Base-by-base conservation (phyloP, 441 rosid genomes). In the Viola pubescens region DNA sequence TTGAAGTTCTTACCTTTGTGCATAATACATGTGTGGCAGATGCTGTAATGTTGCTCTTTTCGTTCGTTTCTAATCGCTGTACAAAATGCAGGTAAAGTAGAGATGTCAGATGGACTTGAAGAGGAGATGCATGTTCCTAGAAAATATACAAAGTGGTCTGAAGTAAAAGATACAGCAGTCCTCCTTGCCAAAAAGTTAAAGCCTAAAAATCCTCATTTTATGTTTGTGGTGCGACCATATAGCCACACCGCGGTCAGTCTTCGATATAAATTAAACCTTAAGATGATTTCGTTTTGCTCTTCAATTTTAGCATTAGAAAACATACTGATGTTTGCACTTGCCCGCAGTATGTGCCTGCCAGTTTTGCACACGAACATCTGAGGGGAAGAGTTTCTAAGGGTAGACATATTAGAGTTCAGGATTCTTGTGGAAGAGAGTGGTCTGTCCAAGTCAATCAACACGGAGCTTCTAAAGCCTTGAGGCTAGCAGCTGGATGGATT, bases 391-490 rank as follows among this genome's bases (percentile, higher is more conserved):
- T 26, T 26, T 26, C 34, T 26, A 26, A 26, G 45, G 7, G 4
- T 4, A n/a, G 41, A 6, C 3, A 1, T 14, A 39, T 70, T 64
- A 6, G 7, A 6, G 46, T 9, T 43, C 49, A 53, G 12, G 58
- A 39, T 59, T 50, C 40, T 10, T 69, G 51, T 12, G 63, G 67
- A 46, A 64, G 48, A 50, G 48, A 59, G 48, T 70, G 73, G 73
- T 26, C 43, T 8, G 51, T 65, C 4, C 3, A 4, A n/a, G 37
- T 59, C 7, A 0, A 0, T 4, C 1, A 7, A 16, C 7, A 1
- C 1, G 26, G 34, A n/a, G 4, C 0, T 11, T 1, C 6, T 37
- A 42, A 52, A 14, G 6, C 16, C 6, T 9, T 52, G 12, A 8
- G 1, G 8, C 3, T 60, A 0, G 34, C 54, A 9, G 14, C 1